Base-by-base conservation (phyloP, 768 basidiomycete genomes). In the Russula griseocarnosa region DNA sequence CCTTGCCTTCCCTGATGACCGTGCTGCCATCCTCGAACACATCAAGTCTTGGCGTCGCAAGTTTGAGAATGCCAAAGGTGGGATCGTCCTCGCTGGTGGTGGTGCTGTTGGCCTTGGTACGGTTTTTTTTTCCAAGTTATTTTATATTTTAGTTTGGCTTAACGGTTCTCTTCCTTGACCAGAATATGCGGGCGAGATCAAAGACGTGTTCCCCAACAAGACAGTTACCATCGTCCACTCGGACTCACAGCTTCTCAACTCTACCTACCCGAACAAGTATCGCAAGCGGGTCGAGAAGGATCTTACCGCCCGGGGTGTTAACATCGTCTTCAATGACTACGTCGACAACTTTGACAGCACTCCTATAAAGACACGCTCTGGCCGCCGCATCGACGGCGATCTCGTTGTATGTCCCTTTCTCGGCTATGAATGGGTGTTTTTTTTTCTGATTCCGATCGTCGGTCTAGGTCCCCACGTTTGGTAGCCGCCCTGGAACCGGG, bases 161-260 rank as follows among this genome's bases (percentile, higher is more conserved):
- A 32, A 30, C 69, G 24, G 11, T 14, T 42, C n/a, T 13, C 20
- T 62, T 66, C 52, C 8, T 28, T 11, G 46, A 47, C n/a, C 55
- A 81, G 81, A 82, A 63, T 67, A 76, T 14, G 76, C 78, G 0
- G 81, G 80, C 13, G 81, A 82, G 73, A 70, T 82, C 44, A 74
- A 73, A 32, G 78, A 82, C 50, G 69, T 70, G 3, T 77, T 74
- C 59, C 78, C 80, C 5, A 76, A 61, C 30, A 77, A 73, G 71
- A 85, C 81, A 65, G 78, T 89, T 18, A 86, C 86, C 20, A 78
- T 90, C 52, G 80, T 90, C 11, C 88, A 89, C 13, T 76, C 78
- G 30, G 74, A 79, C n/a, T 56, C 66, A 2, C 71, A 78, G n/a
- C 79, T 87, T 40, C 75, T 89, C 63, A 86, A 86, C 65, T 71